Evolutionary conservation across 2,329 filamentous ascomycete genomes (phyloP), one percentile per base, ranked within the genome.

Genomic region (Aspergillus ibericus): DNA sequence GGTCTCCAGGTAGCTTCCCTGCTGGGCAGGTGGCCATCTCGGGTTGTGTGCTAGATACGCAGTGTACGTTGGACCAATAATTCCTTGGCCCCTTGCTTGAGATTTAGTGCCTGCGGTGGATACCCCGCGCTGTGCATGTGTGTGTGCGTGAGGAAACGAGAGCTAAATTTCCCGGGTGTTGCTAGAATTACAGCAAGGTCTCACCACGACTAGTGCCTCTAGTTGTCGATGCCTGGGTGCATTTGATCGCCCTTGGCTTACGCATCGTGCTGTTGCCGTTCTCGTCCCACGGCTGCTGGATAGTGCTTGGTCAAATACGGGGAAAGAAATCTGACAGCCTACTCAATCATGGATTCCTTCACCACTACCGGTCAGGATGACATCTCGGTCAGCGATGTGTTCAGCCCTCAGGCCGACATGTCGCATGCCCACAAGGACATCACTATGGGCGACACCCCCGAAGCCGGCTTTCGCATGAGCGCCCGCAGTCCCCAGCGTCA

Each of bases 321-420:
- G 35, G 18, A 55, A 25, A 51, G 44, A 29, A n/a, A 16, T 12
- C 15, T 6, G 16, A 27, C 27, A 40, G 27, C 46, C 5, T 12
- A 32, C 35, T 25, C 40, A 22, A 52, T 8, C 46, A 72, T 71
- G 66, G 59, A 66, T 58, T 47, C 68, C 22, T 60, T 65, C 27
- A 60, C 63, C 22, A 59, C 60, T 18, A 56, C 61, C 44, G 49
- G 53, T 13, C 68, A 70, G 35, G 74, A 75, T 18, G 74, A 77
- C 52, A 58, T 76, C 36, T 73, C 70, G 22, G 74, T 77, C 22
- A 70, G 67, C n/a, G 74, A 77, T 58, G 74, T 77, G 18, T 77
- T 77, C 58, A 72, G 65, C 50, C 70, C 73, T 25, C 74, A 77
- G 59, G 69, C 70, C 35, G 74, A 76, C 61, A 66, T 64, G 49